Base-by-base conservation (phyloP, 192 early-diverging fungal genomes). In the Dispira parvispora region DNA sequence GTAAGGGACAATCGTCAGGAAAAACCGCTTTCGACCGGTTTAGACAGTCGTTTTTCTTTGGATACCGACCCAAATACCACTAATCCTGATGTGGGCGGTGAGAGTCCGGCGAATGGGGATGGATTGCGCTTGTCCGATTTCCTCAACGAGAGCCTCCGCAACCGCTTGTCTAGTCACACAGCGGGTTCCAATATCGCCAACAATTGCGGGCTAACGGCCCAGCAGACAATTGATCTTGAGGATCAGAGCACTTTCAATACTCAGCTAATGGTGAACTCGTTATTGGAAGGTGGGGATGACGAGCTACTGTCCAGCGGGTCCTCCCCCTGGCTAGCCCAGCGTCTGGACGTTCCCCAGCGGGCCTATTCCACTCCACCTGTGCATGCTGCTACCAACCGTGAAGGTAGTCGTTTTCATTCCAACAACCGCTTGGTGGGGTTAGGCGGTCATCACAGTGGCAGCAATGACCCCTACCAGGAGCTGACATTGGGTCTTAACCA, bases 201-300 rank as follows among this genome's bases (percentile, higher is more conserved):
- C 52, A 8, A 53, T 25, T 8, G 8, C 20, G 52, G 52, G 20
- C 20, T 20, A 9, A 8, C 9, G 20, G 52, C 9, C 26, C 8
- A 8, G 11, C 10, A 53, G 52, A n/a, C n/a, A n/a, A n/a, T n/a
- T n/a, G 52, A 20, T 25, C 20, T 8, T 8, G n/a, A 11, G 12
- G 46, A 46, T 18, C 12, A 46, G 46, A 18, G 20, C 20, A 25
- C 8, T 23, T 25, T 11, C 9, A 53, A 25, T 20, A 25, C 20
- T 25, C 52, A 53, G 26, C 26, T 25, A 18, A 53, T 53, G 52
- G 52, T 53, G 20, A 53, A 53, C 20, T 53, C 52, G 10, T n/a
- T 53, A n/a, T n/a, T 53, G 20, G 52, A 53, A 8, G 52, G 52
- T 9, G 52, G 52, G 10, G 52, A 53, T n/a, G 52, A 53, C 52